phyloP scores from a whole-genome alignment of 345 rosid species.

The Salix caprea region DNA sequence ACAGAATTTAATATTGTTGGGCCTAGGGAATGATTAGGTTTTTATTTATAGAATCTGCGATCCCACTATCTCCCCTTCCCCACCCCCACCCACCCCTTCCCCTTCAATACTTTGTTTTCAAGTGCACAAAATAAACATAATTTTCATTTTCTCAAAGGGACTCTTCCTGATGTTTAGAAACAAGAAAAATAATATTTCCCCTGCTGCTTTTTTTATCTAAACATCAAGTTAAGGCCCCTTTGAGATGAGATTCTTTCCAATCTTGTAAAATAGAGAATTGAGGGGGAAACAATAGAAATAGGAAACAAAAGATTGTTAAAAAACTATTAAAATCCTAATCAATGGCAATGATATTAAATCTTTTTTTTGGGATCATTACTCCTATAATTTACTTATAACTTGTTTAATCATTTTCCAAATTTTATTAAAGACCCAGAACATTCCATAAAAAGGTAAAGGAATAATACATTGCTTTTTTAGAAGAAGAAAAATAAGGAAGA shows the following conservation, averaged over 20 bases:
- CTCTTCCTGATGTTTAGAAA: not conserved
- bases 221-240: not conserved
- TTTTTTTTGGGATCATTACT: not conserved
- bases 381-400: not conserved
- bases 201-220: not conserved
- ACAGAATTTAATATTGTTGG: not conserved
- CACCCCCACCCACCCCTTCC: not conserved
- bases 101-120: not conserved
- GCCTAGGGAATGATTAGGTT: too few species aligned
- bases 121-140: not conserved
- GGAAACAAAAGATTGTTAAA: too few species aligned
- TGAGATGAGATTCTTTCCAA: not conserved
- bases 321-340: not conserved
- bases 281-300: not conserved
- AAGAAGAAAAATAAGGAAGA: not conserved
- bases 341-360: not conserved
- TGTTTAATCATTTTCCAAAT: not conserved
- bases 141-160: not conserved
- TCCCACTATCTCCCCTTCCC: not conserved
- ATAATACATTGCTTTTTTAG: not conserved
- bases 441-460: not conserved
- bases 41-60: not conserved
- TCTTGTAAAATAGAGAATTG: not conserved
- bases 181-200: not conserved
- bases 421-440: not conserved